Evolutionary conservation across 2,329 filamentous ascomycete species (phyloP).

Genomic region (Endothia cerciana): DNA sequence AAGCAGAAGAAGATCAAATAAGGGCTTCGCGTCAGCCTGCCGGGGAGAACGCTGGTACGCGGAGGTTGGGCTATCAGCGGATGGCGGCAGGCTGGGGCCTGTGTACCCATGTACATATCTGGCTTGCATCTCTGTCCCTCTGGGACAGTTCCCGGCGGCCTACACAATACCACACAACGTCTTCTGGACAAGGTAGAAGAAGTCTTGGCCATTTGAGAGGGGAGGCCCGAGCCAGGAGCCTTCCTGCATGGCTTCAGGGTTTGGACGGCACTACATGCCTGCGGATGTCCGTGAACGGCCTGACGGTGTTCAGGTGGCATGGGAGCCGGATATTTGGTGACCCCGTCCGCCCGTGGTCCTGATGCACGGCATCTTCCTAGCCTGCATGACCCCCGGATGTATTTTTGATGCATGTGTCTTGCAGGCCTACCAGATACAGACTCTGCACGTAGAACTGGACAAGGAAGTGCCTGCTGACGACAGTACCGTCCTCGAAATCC

Average conservation of each 20-base stretch:
- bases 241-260: background rate
- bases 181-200: background rate
- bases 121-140: background rate
- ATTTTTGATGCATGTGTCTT: background rate
- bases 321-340: conserved; percentile 3
- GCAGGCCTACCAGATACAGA: background rate
- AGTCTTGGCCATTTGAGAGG: background rate
- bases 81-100: conserved; percentile 19
- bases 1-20: conserved; percentile 98
- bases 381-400: background rate
- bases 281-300: conserved; percentile 14
- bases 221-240: background rate
- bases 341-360: conserved; percentile 12
- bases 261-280: background rate
- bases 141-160: background rate
- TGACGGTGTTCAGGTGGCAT: conserved; percentile 2
- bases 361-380: background rate
- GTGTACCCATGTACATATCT: conserved; percentile 26
- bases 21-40: conserved; percentile 31
- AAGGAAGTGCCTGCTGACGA: too few relatives aligned
- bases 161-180: conserved; percentile 13
- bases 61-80: background rate
- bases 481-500: background rate
- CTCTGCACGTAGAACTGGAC: too few relatives aligned
- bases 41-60: background rate